Conservation (phyloP, 352 stramenopile species). For the Phytophthora hibernalis region DNA sequence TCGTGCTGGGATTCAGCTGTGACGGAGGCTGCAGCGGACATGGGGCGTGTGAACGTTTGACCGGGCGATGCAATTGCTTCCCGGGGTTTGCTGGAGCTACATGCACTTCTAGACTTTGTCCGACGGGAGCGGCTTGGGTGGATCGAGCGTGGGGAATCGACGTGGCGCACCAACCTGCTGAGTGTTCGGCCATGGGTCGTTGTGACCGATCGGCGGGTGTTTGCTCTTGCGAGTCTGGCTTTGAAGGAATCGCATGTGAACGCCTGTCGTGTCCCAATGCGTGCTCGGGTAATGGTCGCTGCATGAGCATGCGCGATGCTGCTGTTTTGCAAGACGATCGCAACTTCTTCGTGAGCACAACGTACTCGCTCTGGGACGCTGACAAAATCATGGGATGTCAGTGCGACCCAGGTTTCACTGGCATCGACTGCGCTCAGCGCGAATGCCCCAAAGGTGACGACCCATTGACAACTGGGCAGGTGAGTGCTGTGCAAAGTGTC, state of each 20-base stretch:
- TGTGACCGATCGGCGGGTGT: constrained; percentile 80
- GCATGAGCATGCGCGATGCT: constrained; percentile 74
- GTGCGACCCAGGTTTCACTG: constrained; percentile 70
- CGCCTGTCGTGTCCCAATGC: constrained; percentile 60
- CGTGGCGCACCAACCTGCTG: constrained; percentile 75
- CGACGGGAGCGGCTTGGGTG: constrained; percentile 58
- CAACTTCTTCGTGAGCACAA: constrained; percentile 71
- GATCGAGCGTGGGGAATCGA: constrained; percentile 66
- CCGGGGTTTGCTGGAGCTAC: constrained; percentile 74
- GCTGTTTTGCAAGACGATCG: constrained; percentile 63
- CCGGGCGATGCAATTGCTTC: constrained; percentile 86
- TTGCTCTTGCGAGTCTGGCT: constrained; percentile 65
- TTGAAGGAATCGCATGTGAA: constrained; percentile 83
- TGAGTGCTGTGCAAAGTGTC: constrained; percentile 57
- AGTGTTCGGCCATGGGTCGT: constrained; percentile 88
- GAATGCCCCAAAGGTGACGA: constrained; percentile 71
- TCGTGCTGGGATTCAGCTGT: constrained; percentile 44
- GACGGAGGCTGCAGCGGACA: constrained; percentile 89
- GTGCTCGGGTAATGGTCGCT: constrained; percentile 70
- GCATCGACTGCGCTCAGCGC: constrained; percentile 70
- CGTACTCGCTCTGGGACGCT: constrained; percentile 74
- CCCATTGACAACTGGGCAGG: constrained; percentile 49
- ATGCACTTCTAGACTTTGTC: constrained; percentile 62
- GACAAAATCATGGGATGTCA: constrained; percentile 84
- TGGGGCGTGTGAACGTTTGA: constrained; percentile 55